Conservation (phyloP, 768 basidiomycete species). For the Lentinula guzmanii region DNA sequence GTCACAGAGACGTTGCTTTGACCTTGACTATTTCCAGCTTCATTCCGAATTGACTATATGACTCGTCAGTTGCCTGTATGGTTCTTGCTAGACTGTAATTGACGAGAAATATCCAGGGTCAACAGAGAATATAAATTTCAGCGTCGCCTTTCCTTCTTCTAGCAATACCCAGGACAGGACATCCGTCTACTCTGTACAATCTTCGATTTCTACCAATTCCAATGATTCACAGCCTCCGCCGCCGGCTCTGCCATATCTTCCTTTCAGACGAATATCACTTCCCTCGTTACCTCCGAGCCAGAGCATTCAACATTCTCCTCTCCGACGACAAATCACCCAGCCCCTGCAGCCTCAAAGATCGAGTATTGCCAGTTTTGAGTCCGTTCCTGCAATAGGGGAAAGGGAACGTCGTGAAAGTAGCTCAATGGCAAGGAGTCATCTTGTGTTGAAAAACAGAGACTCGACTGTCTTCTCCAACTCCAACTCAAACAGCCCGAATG, state of each 20-base stretch:
- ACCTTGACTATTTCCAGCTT: not conserved
- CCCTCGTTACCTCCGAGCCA: slow-evolving; percentile 53
- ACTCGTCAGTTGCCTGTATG: not conserved
- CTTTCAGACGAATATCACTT: slow-evolving; percentile 60
- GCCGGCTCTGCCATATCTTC: slow-evolving; percentile 42
- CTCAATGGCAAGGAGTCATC: slow-evolving; percentile 25
- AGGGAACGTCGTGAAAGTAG: slow-evolving; percentile 20
- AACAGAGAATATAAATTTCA: not conserved
- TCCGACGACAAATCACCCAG: slow-evolving; percentile 54
- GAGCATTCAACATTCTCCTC: slow-evolving; percentile 20
- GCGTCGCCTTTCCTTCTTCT: slow-evolving; percentile 25
- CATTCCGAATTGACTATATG: not conserved
- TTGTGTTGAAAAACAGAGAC: slow-evolving; percentile 19
- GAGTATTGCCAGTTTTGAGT: slow-evolving; percentile 72
- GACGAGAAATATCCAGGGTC: not conserved
- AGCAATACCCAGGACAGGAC: slow-evolving; percentile 10
- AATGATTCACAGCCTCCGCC: slow-evolving; percentile 20
- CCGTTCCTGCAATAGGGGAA: slow-evolving; percentile 43
- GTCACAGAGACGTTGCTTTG: not conserved
- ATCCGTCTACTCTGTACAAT: slow-evolving; percentile 8
- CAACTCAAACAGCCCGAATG: slow-evolving; percentile 8
- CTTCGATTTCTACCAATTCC: slow-evolving; percentile 3
- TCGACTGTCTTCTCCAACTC: slow-evolving; percentile 13
- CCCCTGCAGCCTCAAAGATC: slow-evolving; percentile 18
- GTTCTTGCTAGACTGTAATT: not conserved